A percentile compares a stretch with the other conserved stretches of the same genome.
Evolutionary conservation across 2,329 filamentous ascomycete genomes (phyloP).

Genomic region (Monosporascus sp.): DNA sequence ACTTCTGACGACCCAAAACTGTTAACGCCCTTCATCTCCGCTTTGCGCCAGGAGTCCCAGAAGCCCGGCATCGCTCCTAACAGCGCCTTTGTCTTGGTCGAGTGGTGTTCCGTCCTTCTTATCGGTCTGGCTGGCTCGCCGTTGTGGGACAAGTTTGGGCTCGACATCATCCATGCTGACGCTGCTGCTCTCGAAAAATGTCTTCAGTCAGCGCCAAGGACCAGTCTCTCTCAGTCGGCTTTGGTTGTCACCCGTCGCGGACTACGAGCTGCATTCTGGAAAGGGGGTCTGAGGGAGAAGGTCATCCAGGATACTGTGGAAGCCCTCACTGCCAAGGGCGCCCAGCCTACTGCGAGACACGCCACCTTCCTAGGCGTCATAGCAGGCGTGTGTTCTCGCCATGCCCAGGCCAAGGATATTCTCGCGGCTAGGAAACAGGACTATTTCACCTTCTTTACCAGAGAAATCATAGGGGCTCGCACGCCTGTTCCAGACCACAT

Average conservation of each 20-base stretch:
- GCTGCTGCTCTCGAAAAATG: conserved; percentile 76
- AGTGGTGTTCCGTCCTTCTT: conserved; percentile 81
- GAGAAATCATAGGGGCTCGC: conserved; percentile 79
- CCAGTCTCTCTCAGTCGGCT: conserved; percentile 65
- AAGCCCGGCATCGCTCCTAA: conserved; percentile 73
- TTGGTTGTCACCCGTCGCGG: conserved; percentile 73
- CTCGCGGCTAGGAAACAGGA: conserved; percentile 63
- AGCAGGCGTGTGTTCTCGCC: conserved; percentile 76
- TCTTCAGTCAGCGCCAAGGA: conserved; percentile 57
- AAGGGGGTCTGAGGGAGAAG: conserved; percentile 51
- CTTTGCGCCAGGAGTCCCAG: conserved; percentile 64
- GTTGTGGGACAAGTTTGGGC: conserved; percentile 58
- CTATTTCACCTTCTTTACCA: conserved; percentile 76
- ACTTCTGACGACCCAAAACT: conserved; percentile 50
- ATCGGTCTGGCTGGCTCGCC: conserved; percentile 59
- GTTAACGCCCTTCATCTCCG: conserved; percentile 59
- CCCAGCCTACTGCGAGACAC: conserved; percentile 61
- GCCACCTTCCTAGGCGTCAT: conserved; percentile 77
- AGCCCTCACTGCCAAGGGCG: conserved; percentile 62
- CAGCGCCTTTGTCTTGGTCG: conserved; percentile 81
- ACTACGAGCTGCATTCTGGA: conserved; percentile 66
- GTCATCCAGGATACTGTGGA: conserved; percentile 58
- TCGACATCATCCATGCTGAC: conserved; percentile 61
- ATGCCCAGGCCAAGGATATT: conserved; percentile 55
- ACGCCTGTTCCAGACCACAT: conserved; percentile 65